A percentile compares a stretch with the other conserved stretches of the same genome.
Evolutionary conservation across 2,329 filamentous ascomycete genomes (phyloP).

Genomic region (Rutstroemia sp.): DNA sequence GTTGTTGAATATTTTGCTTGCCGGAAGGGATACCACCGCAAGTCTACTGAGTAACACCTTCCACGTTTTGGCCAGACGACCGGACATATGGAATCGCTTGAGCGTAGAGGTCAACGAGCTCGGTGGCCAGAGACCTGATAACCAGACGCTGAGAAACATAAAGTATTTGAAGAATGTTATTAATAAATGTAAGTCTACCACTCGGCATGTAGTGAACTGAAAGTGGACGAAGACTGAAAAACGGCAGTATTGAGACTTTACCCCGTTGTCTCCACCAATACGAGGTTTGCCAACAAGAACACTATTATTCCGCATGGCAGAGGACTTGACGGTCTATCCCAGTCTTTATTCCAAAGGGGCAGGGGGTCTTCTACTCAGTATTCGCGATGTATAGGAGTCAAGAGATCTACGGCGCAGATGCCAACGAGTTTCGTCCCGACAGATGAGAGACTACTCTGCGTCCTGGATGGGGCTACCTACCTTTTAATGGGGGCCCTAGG

Average conservation of each 20-base stretch:
- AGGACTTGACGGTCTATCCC: conserved; percentile 22
- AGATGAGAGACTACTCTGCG: no score
- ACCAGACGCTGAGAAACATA: conserved; percentile 22
- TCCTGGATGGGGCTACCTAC: no score
- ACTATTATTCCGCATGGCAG: conserved; percentile 25
- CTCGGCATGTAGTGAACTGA: conserved; percentile 48
- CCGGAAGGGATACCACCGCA: conserved; percentile 37
- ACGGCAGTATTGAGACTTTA: conserved; percentile 36
- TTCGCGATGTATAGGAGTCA: conserved; percentile 31
- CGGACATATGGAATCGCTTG: no score
- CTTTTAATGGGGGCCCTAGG: no score
- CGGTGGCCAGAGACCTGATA: no score
- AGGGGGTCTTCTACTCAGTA: conserved; percentile 10
- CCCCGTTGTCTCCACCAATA: conserved; percentile 32
- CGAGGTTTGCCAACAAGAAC: conserved; percentile 17
- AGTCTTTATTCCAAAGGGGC: conserved; percentile 23
- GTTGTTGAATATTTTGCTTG: conserved; percentile 29
- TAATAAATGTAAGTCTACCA: no score
- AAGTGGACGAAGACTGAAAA: no score
- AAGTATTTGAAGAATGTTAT: conserved; percentile 37
- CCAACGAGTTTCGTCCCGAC: conserved; percentile 34
- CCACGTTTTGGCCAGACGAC: conserved; percentile 21
- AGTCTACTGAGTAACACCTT: conserved; percentile 30
- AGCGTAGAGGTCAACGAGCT: no score
- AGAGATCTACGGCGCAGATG: conserved; percentile 32